These are phyloP conservation scores for Syzygium aromaticum DNA, from an alignment of 345 rosid genomes.

Conservation along the genomic window DNA sequence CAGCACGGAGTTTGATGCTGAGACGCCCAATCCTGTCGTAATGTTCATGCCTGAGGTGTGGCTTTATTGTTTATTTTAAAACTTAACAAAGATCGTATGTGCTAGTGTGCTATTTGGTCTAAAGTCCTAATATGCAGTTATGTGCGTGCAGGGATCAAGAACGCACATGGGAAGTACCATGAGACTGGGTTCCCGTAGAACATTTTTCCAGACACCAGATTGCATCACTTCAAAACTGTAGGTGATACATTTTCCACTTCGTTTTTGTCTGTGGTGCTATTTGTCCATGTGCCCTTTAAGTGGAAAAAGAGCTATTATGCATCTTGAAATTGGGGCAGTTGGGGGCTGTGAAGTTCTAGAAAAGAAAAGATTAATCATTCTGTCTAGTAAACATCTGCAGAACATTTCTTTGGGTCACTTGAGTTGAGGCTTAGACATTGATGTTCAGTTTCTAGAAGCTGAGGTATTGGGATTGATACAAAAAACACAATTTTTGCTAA, in stretches of 20 bases:
- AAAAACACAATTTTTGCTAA: not conserved
- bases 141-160: constrained; percentile 66
- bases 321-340: not conserved
- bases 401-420: not conserved
- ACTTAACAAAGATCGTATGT: not conserved
- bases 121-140: not conserved
- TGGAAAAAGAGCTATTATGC: not conserved
- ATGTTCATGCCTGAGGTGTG: constrained; percentile 96
- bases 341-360: not conserved
- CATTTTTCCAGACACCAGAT: constrained; percentile 56
- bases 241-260: constrained; percentile 8
- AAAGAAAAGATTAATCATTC: not conserved
- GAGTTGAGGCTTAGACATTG: not conserved
- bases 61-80: not conserved
- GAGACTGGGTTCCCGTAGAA: constrained; percentile 92
- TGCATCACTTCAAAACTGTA: constrained; percentile 84
- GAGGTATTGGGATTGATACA: not conserved
- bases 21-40: constrained; percentile 69
- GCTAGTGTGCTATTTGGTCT: not conserved
- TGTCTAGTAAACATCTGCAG: not conserved
- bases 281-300: not conserved
- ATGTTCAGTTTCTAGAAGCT: not conserved
- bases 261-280: not conserved
- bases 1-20: constrained; percentile 78
- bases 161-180: constrained; percentile 99